Evolutionary conservation across 768 basidiomycete genomes (phyloP).

Genomic region (Pholiota conissans): DNA sequence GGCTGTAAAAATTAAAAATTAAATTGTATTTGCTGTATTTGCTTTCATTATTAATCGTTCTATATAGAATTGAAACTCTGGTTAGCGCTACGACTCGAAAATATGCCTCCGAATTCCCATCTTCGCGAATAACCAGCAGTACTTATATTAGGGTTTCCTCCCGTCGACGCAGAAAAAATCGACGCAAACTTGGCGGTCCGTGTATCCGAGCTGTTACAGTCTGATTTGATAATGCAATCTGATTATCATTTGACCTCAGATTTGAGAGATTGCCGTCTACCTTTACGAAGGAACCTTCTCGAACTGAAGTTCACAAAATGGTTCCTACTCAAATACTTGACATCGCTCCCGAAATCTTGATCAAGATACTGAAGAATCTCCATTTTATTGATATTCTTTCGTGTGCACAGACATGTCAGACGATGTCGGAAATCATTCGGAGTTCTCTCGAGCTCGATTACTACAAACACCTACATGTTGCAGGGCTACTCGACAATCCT

Average conservation of each 20-base stretch:
- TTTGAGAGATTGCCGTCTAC: not conserved
- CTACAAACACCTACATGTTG: not conserved
- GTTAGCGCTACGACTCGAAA: not conserved
- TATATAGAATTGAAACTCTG: not conserved
- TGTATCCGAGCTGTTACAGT: no score
- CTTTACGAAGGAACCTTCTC: not conserved
- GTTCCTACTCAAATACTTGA: not conserved
- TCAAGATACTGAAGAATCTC: not conserved
- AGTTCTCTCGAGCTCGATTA: not conserved
- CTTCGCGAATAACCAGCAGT: no score
- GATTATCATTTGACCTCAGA: not conserved
- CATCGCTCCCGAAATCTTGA: not conserved
- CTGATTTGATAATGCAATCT: not conserved
- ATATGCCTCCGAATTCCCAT: not conserved
- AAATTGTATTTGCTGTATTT: not conserved
- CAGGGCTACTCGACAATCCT: not conserved
- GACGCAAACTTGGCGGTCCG: no score
- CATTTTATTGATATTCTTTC: not conserved
- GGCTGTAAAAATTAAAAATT: slow-evolving; percentile 43
- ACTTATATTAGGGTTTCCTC: not conserved
- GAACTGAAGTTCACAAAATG: not conserved
- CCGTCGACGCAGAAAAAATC: no score
- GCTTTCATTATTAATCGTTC: not conserved
- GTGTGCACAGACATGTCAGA: not conserved
- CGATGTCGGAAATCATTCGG: not conserved